Conservation (phyloP, 805 yeast genomes). For the Wickerhamomyces queroliae region DNA sequence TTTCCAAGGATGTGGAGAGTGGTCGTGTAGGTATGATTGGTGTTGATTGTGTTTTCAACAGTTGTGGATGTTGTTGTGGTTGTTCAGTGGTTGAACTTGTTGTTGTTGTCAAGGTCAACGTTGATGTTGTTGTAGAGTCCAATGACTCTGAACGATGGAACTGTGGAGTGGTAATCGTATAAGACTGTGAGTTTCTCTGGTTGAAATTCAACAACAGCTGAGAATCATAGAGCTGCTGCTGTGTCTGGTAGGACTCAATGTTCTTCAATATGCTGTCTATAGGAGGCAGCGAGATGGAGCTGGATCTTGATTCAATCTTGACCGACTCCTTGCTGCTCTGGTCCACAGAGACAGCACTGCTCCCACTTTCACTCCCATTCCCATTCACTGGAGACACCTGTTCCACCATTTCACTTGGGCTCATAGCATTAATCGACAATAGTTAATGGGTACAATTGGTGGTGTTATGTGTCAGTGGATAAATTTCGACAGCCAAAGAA, state of each 20-base stretch:
- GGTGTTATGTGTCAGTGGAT: no score
- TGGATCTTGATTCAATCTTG: no score
- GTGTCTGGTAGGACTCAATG: constrained; percentile 22
- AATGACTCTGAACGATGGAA: constrained; percentile 1
- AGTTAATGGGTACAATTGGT: no score
- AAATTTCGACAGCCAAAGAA: no score
- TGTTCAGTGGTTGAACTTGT: constrained; percentile 1
- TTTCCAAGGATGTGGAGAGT: not conserved
- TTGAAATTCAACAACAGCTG: constrained; percentile 20
- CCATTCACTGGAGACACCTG: no score
- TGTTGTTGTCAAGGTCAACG: not conserved
- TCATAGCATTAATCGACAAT: no score
- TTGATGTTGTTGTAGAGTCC: not conserved
- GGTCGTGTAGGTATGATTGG: constrained; percentile 1
- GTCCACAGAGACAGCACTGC: no score
- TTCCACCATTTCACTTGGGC: no score
- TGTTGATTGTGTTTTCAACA: constrained; percentile 2
- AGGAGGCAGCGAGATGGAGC: constrained; percentile 19
- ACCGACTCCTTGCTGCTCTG: no score
- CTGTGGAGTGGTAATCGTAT: not conserved
- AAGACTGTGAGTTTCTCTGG: constrained; percentile 4
- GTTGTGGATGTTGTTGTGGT: constrained; percentile 3
- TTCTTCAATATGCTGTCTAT: constrained; percentile 19
- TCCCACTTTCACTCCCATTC: no score
- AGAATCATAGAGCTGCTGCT: constrained; percentile 23